Conservation (phyloP, 192 early-diverging fungal genomes). For the Physocladia obscura region DNA sequence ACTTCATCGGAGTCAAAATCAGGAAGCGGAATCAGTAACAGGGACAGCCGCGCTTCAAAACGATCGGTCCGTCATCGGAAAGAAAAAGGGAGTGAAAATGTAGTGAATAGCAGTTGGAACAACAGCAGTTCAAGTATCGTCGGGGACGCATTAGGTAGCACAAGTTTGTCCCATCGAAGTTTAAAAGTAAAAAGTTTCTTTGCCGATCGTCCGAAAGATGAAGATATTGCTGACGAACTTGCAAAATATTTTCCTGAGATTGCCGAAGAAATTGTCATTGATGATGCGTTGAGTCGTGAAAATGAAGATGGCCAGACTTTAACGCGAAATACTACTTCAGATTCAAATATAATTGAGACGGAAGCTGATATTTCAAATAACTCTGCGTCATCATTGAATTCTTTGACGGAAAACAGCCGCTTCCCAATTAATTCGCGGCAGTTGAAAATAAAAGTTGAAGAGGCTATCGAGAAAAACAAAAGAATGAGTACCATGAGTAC, state of each 20-base stretch:
- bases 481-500: neutral
- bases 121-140: too few species aligned
- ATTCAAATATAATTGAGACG: neutral
- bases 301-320: neutral
- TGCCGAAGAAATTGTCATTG: neutral
- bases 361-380: neutral
- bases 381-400: neutral
- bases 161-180: too few species aligned
- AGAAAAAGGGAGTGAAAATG: too few species aligned
- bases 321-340: neutral
- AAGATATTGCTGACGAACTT: constrained; percentile 88
- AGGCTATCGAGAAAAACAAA: constrained; percentile 1
- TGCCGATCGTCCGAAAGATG: constrained; percentile 91
- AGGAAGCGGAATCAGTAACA: too few species aligned
- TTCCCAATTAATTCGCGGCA: neutral
- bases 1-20: too few species aligned
- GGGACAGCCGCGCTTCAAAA: too few species aligned
- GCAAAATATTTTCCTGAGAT: constrained; percentile 86
- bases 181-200: constrained; percentile 71
- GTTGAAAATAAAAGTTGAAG: constrained; percentile 14
- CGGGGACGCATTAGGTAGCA: too few species aligned
- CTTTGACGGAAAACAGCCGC: too few species aligned
- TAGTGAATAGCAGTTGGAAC: too few species aligned
- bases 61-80: too few species aligned
- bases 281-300: neutral